Base-by-base conservation (phyloP, 306 rosid species). In the Cucurbita ficifolia region DNA sequence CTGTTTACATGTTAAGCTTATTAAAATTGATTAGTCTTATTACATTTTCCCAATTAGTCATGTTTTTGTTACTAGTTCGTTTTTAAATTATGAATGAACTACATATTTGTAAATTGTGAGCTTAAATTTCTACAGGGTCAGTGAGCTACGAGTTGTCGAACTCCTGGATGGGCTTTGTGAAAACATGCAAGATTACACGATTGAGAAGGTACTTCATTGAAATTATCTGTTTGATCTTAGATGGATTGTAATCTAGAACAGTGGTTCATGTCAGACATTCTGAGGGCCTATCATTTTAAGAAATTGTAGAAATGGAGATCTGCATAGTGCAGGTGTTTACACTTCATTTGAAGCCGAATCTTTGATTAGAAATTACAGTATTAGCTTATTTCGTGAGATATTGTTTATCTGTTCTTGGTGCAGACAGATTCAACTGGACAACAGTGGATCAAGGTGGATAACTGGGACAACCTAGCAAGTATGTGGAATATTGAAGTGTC, bases 141-240 rank as follows among this genome's bases (percentile, higher is more conserved):
- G 99, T 61, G 99, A 94, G 81, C 83, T 94, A 45, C 87, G 96
- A 82, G 87, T 85, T 0, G 96, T 94, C 67, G 99, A 94, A 76
- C 99, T 94, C 72, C 96, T 94, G 5, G 97, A 94, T 67, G 97
- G 85, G 53, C 97, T 94, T 75, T 91, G 99, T 8, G 95, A 91
- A 36, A 94, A 91, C 90, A 94, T 94, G 99, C 91, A 84, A 83
- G 99, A 89, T 58, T 94, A 94, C 83, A 86, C 97, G 17, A 83
- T 89, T 29, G 69, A 81, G 76, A 80, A 84, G 99, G 94, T 91
- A 62, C 52, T 43, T 54, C 55, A 54, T 69, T 49, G 45, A 49
- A 29, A 50, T 49, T 49, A 24, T 19, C 43, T 33, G 14, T 70
- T 17, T 50, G 21, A 50, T 29, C 45, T 16, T 49, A 50, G 45